Base-by-base conservation (phyloP, 148 eudicot species). In the Vaccinium vitisidaea region DNA sequence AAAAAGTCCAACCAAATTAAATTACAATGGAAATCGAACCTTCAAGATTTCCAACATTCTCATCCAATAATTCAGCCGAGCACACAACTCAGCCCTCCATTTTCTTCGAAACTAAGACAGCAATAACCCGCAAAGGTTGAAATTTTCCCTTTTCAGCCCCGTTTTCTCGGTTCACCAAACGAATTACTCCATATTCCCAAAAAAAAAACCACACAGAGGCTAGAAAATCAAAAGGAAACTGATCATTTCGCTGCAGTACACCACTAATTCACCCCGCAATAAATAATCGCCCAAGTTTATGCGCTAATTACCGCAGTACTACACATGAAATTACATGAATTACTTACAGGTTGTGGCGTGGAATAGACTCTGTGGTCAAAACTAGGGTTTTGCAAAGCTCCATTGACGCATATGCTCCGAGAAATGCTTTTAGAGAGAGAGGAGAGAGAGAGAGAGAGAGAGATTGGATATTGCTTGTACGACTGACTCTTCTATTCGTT, bases 351-450 rank as follows among this genome's bases (percentile, higher is more conserved):
- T 50, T 32, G 52, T 13, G 7, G 23, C 0, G 63, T 23, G 12
- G 67, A 8, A 36, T 53, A 7, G 49, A 19, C 53, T 9, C 36
- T 52, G 10, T 50, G 61, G 9, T 50, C 39, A 5, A 54, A 84
- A 52, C 79, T 84, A 84, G 83, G 86, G 86, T 69, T 69, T 23
- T 55, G 82, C 82, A 77, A 77, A 82, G 50, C 32, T 39, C 82
- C 81, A 77, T 63, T 48, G 48, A 67, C 12, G 77, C 8, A 58
- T 52, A 69, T 7, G 0, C 30, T 58, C 13, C 5, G 11, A 4
- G 23, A 75, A 43, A 83, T 19, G 56, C 36, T 43, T 80, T 10
- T n/a, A n/a, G n/a, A n/a, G n/a, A n/a, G n/a, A n/a, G n/a, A n/a
- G 32, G 36, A 32, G 59, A 75, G 70, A 83, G 80, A 75, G 65